A percentile compares a stretch with the other conserved stretches of the same genome.
Conservation (phyloP, 108 stramenopile species). For the Ochromonas danica region DNA sequence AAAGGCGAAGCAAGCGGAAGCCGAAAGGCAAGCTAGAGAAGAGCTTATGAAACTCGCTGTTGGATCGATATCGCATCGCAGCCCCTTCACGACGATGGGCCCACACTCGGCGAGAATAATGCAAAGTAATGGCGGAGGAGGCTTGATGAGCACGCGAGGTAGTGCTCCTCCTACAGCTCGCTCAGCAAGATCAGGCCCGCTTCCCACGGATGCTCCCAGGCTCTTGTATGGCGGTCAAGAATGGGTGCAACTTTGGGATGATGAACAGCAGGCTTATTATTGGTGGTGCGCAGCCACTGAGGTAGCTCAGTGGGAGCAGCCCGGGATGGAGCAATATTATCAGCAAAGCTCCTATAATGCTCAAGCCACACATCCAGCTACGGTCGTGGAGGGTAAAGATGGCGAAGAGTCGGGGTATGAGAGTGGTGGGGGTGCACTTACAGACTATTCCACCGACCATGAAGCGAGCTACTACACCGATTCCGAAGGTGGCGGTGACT, state of each 20-base stretch:
- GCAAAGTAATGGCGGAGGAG: neutral
- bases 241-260: slow-evolving; percentile 34
- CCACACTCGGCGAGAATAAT: neutral
- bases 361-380: neutral
- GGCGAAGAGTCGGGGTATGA: neutral
- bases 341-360: neutral
- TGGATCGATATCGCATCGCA: slow-evolving; percentile 8
- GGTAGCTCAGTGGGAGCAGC: slow-evolving; percentile 27
- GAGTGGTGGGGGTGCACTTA: slow-evolving; percentile 1
- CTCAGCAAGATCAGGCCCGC: neutral
- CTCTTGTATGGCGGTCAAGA: neutral
- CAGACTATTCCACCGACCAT: slow-evolving; percentile 21
- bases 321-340: neutral
- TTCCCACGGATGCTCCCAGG: neutral
- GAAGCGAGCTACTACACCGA: neutral
- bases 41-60: slow-evolving; percentile 19
- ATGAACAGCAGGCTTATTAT: slow-evolving; percentile 7
- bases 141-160: too few relatives aligned
- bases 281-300: slow-evolving; percentile 22
- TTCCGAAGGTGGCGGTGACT: neutral
- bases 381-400: neutral
- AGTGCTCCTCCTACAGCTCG: slow-evolving; percentile 18
- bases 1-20: slow-evolving; percentile 23
- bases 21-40: neutral
- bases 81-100: neutral